These are phyloP conservation scores for Tolypocladium amazonense DNA, from an alignment of 2,329 filamentous ascomycete genomes.

Conservation along the genomic window DNA sequence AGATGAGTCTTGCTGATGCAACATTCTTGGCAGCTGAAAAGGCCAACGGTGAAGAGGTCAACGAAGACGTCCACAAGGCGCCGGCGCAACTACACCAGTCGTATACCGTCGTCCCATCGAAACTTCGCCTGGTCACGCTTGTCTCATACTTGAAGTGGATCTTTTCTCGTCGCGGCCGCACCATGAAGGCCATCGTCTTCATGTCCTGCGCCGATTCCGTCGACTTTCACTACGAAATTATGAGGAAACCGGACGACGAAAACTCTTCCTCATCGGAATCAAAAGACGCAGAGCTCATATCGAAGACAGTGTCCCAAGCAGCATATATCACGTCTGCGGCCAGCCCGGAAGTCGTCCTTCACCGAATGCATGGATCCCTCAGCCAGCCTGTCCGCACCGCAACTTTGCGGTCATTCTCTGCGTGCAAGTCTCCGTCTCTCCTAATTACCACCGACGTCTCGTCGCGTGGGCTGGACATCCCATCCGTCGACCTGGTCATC, in stretches of 20 bases:
- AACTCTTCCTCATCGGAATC: slow-evolving; percentile 15
- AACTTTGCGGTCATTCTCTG: slow-evolving; percentile 71
- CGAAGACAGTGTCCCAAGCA: slow-evolving; percentile 56
- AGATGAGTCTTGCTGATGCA: slow-evolving; percentile 91
- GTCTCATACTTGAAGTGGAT: slow-evolving; percentile 75
- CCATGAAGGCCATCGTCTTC: slow-evolving; percentile 96
- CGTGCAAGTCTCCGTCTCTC: slow-evolving; percentile 63
- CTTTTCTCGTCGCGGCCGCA: slow-evolving; percentile 77
- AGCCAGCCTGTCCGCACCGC: slow-evolving; percentile 78
- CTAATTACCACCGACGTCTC: slow-evolving; percentile 93
- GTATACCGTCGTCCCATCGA: slow-evolving; percentile 78
- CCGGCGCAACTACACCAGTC: slow-evolving; percentile 91
- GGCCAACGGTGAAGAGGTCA: slow-evolving; percentile 32
- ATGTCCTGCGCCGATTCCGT: slow-evolving; percentile 95
- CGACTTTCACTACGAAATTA: slow-evolving; percentile 87
- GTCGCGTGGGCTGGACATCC: slow-evolving; percentile 88
- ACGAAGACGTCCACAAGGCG: slow-evolving; percentile 56
- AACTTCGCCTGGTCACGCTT: slow-evolving; percentile 81
- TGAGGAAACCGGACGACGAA: slow-evolving; percentile 36
- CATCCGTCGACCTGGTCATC: slow-evolving; percentile 86
- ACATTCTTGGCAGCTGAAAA: slow-evolving; percentile 68
- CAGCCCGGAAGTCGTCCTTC: slow-evolving; percentile 63
- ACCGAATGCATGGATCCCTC: slow-evolving; percentile 86
- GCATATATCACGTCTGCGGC: slow-evolving; percentile 64
- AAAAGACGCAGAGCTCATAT: slow-evolving; percentile 25